Conservation (phyloP, 1,284 basidiomycete genomes). For the Cutaneotrichosporon sp. region DNA sequence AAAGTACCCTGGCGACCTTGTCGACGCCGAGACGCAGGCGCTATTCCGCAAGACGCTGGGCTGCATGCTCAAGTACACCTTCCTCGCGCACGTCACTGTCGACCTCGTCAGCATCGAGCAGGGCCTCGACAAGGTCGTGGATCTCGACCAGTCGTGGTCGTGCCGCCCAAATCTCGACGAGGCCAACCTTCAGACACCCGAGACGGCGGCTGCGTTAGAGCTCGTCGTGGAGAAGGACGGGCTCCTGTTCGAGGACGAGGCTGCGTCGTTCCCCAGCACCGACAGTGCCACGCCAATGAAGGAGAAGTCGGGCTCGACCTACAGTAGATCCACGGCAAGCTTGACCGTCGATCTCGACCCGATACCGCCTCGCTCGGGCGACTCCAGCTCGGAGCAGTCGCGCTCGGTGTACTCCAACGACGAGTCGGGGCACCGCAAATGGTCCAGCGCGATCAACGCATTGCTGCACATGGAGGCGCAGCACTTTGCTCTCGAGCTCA, state of each 20-base stretch:
- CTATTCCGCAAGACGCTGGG: slow-evolving; percentile 39
- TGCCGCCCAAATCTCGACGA: slow-evolving; percentile 12
- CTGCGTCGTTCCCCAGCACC: neutral
- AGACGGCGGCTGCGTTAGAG: slow-evolving; percentile 5
- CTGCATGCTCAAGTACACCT: slow-evolving; percentile 39
- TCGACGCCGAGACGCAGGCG: slow-evolving; percentile 26
- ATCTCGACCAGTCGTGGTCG: slow-evolving; percentile 49
- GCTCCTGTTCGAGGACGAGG: slow-evolving; percentile 1
- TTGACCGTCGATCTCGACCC: slow-evolving; percentile 14
- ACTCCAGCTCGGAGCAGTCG: slow-evolving; percentile 20
- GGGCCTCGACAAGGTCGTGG: slow-evolving; percentile 28
- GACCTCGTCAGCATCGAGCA: slow-evolving; percentile 43
- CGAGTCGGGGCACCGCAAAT: slow-evolving; percentile 14
- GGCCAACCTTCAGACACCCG: neutral
- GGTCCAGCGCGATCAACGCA: slow-evolving; percentile 19
- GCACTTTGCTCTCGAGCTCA: slow-evolving; percentile 50
- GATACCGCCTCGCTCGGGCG: slow-evolving; percentile 7
- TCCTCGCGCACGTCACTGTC: slow-evolving; percentile 48
- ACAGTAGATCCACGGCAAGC: slow-evolving; percentile 26
- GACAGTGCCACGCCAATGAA: neutral
- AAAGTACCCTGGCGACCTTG: slow-evolving; percentile 49
- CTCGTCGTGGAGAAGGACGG: slow-evolving; percentile 11
- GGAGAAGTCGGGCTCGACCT: slow-evolving; percentile 13
- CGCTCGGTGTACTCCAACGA: slow-evolving; percentile 16
- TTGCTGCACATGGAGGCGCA: slow-evolving; percentile 34